phyloP scores from a whole-genome alignment of 345 rosid genomes.

The Chamaenerion angustifolium region DNA sequence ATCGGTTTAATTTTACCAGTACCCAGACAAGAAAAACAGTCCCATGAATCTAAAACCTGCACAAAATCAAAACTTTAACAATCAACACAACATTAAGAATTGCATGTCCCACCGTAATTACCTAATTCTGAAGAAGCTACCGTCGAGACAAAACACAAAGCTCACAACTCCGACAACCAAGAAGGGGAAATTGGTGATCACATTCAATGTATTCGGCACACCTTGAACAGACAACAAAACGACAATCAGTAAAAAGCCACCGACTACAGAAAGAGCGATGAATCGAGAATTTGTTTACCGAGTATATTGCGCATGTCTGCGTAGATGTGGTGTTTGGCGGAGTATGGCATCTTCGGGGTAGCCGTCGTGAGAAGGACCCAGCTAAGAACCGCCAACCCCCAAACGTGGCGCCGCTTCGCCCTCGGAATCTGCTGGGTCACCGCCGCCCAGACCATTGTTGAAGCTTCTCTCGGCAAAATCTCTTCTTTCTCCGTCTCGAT shows the following conservation, averaged over 20 bases:
- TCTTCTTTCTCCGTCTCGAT: conserved; percentile 4
- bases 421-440: conserved; percentile 34
- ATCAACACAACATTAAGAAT: neutral
- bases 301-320: conserved; percentile 80
- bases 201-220: conserved; percentile 81
- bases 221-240: conserved; percentile 22
- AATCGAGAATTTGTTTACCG: conserved; percentile 20
- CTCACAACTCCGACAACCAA: conserved; percentile 69
- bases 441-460: conserved; percentile 33
- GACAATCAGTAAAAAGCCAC: neutral
- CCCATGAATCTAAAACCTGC: too few species aligned
- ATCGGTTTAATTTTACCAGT: too few species aligned
- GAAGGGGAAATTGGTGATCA: conserved; percentile 76
- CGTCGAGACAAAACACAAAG: conserved; percentile 53
- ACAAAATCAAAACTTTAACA: neutral
- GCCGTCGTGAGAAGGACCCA: conserved; percentile 49
- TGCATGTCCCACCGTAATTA: conserved; percentile 4
- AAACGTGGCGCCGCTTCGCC: conserved; percentile 27
- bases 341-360: conserved; percentile 60
- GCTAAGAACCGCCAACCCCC: conserved; percentile 35
- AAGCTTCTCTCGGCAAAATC: too few species aligned
- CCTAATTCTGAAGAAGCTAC: conserved; percentile 59
- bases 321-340: conserved; percentile 30
- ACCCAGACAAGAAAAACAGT: too few species aligned
- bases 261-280: neutral